A percentile compares a stretch with the other conserved stretches of the same genome.
These are phyloP conservation scores for Fallopia convolvulus DNA, from an alignment of 148 eudicot species.

Conservation along the genomic window DNA sequence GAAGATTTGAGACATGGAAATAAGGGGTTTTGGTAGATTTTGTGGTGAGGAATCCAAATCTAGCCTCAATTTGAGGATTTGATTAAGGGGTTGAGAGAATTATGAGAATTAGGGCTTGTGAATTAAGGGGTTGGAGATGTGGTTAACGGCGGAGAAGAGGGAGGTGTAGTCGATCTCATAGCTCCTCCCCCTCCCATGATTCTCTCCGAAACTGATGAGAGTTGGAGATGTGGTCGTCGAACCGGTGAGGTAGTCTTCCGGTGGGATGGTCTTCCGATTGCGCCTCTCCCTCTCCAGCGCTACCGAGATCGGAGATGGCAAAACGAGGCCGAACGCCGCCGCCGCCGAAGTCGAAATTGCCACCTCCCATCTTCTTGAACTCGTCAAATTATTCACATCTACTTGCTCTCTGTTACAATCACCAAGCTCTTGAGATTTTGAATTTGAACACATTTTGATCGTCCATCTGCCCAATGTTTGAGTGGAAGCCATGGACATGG, in stretches of 20 bases:
- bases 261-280: slow-evolving; percentile 45
- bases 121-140: too few species aligned
- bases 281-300: slow-evolving; percentile 76
- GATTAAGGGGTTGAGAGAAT: too few species aligned
- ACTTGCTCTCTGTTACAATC: background rate
- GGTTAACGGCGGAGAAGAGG: too few species aligned
- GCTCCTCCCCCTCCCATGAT: too few species aligned
- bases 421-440: background rate
- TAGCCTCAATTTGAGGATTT: too few species aligned
- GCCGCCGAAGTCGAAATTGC: background rate
- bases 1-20: too few species aligned
- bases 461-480: background rate
- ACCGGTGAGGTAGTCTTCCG: slow-evolving; percentile 69
- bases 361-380: background rate
- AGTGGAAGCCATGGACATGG: background rate
- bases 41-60: too few species aligned
- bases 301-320: background rate
- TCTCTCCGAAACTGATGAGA: too few species aligned
- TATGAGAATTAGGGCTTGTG: too few species aligned
- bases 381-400: background rate
- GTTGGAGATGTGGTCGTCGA: too few species aligned
- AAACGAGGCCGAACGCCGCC: background rate
- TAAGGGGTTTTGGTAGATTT: too few species aligned
- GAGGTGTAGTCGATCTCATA: too few species aligned
- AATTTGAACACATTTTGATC: background rate